Evolutionary conservation across 495 filamentous ascomycete species (phyloP).

Genomic region (Cercophora newfieldiana): DNA sequence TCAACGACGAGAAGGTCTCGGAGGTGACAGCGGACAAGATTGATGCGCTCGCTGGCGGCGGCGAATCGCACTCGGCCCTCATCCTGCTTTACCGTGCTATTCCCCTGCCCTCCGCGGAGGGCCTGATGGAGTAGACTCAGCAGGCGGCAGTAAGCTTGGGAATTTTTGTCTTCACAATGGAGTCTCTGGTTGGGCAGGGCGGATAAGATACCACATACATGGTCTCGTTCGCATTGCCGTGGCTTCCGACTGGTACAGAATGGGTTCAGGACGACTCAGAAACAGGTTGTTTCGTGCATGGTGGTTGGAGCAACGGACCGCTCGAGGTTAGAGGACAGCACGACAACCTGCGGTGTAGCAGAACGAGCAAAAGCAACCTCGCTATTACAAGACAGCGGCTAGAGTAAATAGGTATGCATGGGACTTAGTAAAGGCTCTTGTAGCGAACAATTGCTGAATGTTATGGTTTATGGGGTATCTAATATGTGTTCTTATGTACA

Average conservation of each 20-base stretch:
- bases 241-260: no score
- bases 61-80: constrained; percentile 93
- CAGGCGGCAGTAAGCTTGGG: neutral
- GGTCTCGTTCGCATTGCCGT: neutral
- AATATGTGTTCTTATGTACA: neutral
- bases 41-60: constrained; percentile 83
- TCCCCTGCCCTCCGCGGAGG: constrained; percentile 53
- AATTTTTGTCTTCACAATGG: neutral
- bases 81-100: constrained; percentile 92
- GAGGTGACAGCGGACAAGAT: constrained; percentile 93
- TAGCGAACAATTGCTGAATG: neutral
- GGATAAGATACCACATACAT: neutral
- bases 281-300: no score
- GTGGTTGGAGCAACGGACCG: no score
- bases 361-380: neutral
- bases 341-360: no score
- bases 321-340: no score
- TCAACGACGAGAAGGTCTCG: constrained; percentile 96
- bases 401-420: neutral
- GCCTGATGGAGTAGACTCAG: constrained; percentile 24
- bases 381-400: neutral
- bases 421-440: neutral
- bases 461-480: neutral
- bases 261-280: no score
- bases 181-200: neutral